Evolutionary conservation across 768 basidiomycete species (phyloP), one percentile per base, ranked within the genome.

Genomic region (Mrakia gelida): DNA sequence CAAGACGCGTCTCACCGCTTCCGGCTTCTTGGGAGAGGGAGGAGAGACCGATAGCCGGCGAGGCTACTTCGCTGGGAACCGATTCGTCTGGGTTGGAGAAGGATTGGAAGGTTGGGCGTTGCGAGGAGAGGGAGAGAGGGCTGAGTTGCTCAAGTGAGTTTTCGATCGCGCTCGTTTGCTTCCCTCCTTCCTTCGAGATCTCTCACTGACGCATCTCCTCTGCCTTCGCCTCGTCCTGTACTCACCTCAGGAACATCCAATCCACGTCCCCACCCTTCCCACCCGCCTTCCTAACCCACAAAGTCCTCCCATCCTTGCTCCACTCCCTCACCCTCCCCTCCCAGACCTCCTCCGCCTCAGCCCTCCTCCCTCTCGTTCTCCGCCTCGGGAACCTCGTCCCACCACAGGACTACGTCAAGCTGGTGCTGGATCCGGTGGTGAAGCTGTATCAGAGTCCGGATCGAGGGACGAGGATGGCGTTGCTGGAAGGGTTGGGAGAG

Each of bases 381-480:
- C 87, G 90, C 0, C 88, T 90, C 28, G 81, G 83, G 41, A 79
- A 38, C 28, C 73, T 52, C 28, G 75, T 76, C 13, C 78, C 72
- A 0, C 80, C 81, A 18, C 79, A 80, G 61, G 82, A 95, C 71
- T 96, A 95, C 81, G 82, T 87, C 3, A 87, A 87, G 54, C 82
- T 88, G 7, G 89, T 98, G 23, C 84, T 95, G 2, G 88, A 88
- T 10, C 94, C 96, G 0, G 87, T 99, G 3, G 88, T 94, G 62
- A 93, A 91, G 83, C 87, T 98, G 54, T 98, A 88, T 81, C 88
- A 91, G 2, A 95, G 91, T 80, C 92, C 95, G 0, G 97, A 99
- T 84, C 89, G 97, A 65, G 95, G 94, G 1, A 93, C 91, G 32
- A 88, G 97, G 43, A 96, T 99, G 92, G 95, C 94, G 8, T 85